Evolutionary conservation across 768 basidiomycete genomes (phyloP).

Genomic region (Lepiota subincarnata): DNA sequence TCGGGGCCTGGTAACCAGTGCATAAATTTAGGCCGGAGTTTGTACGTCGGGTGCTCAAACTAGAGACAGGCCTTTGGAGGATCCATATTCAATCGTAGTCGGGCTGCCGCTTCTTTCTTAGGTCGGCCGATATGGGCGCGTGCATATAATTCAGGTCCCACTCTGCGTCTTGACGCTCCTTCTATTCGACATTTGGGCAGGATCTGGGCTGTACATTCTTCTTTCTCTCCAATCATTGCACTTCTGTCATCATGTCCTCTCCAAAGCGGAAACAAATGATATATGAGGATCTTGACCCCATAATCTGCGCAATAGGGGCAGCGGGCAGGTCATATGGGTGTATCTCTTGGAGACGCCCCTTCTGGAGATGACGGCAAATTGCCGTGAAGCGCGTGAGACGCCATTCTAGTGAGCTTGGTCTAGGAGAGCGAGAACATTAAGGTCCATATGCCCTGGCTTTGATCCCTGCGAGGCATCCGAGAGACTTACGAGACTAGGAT

Average conservation of each 20-base stretch:
- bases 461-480: neutral
- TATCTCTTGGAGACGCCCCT: conserved; percentile 1
- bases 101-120: neutral
- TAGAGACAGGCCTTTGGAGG: neutral
- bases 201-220: neutral
- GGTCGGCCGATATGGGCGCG: neutral
- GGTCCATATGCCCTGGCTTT: neutral
- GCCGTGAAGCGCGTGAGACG: conserved; percentile 10
- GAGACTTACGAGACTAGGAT: neutral
- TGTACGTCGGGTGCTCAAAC: neutral
- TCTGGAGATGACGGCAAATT: conserved; percentile 1
- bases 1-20: neutral
- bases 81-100: neutral
- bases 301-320: conserved; percentile 5
- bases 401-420: neutral
- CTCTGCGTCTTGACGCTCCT: neutral
- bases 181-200: neutral
- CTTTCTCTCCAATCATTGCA: neutral
- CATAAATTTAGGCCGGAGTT: neutral
- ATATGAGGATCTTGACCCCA: conserved; percentile 4
- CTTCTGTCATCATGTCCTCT: neutral
- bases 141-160: neutral
- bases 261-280: conserved; percentile 5
- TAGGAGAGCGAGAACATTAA: neutral
- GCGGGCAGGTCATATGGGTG: conserved; percentile 4